Conservation (phyloP, 2,329 filamentous ascomycete genomes). For the Fusarium scirpi region DNA sequence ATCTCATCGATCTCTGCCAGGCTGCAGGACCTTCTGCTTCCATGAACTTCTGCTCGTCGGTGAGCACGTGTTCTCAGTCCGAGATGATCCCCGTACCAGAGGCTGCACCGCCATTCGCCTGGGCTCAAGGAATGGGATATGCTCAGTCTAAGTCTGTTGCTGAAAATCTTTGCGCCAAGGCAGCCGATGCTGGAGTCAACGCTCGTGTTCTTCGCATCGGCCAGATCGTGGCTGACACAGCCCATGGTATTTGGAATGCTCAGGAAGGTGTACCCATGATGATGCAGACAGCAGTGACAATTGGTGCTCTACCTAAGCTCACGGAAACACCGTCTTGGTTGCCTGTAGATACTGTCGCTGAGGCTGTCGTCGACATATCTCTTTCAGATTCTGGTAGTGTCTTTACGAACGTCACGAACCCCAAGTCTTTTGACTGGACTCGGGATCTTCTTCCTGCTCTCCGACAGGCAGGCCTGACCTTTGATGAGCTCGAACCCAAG, state of each 20-base stretch:
- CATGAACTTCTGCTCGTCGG: constrained; percentile 59
- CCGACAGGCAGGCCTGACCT: constrained; percentile 57
- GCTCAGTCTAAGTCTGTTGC: constrained; percentile 62
- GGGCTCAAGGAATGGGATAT: constrained; percentile 64
- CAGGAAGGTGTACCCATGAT: constrained; percentile 64
- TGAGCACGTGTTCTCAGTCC: constrained; percentile 55
- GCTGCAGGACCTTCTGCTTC: constrained; percentile 51
- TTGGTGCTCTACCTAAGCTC: constrained; percentile 59
- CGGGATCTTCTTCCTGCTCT: constrained; percentile 64
- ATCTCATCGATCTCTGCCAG: constrained; percentile 58
- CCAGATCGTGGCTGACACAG: constrained; percentile 62
- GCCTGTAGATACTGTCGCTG: constrained; percentile 54
- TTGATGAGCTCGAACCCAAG: constrained; percentile 56
- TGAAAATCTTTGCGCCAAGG: constrained; percentile 56
- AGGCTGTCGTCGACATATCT: constrained; percentile 51
- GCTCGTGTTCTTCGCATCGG: constrained; percentile 56
- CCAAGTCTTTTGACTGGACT: constrained; percentile 62
- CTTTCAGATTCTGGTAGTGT: constrained; percentile 21
- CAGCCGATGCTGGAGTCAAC: constrained; percentile 47
- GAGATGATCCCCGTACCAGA: constrained; percentile 49
- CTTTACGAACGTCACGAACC: constrained; percentile 62
- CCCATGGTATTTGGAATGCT: constrained; percentile 60
- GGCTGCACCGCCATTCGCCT: constrained; percentile 5
- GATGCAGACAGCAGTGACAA: constrained; percentile 58
- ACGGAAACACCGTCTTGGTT: constrained; percentile 55